Conservation (phyloP, 2,329 filamentous ascomycete species). For the Arthrobotrys sphaeroides region DNA sequence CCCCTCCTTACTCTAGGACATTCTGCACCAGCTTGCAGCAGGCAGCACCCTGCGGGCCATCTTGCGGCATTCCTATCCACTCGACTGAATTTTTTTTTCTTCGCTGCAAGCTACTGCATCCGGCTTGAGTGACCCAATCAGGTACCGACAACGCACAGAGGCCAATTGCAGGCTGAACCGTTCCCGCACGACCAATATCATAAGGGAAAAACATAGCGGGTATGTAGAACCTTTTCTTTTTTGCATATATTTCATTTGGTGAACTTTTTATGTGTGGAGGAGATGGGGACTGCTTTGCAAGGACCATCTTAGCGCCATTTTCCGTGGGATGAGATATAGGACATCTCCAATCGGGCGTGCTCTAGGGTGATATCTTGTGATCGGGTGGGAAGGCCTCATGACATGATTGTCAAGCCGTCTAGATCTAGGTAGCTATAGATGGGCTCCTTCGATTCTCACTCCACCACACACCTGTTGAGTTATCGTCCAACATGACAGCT, state of each 20-base stretch:
- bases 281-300: constrained; percentile 15
- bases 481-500: constrained; percentile 46
- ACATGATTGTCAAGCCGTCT: constrained; percentile 40
- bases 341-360: constrained; percentile 28
- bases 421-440: constrained; percentile 12
- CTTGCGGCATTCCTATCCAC: constrained; percentile 51
- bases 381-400: constrained; percentile 27
- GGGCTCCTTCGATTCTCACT: constrained; percentile 5
- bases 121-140: constrained; percentile 54
- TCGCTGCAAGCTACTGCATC: constrained; percentile 53
- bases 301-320: background rate
- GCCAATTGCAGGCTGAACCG: constrained; percentile 54
- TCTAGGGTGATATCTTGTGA: constrained; percentile 16
- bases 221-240: constrained; percentile 44
- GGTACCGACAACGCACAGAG: constrained; percentile 54
- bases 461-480: constrained; percentile 10
- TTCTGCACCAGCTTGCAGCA: constrained; percentile 45
- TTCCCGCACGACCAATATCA: constrained; percentile 51
- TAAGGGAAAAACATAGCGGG: constrained; percentile 32
- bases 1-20: constrained; percentile 43
- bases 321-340: constrained; percentile 38
- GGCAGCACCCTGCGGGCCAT: constrained; percentile 46
- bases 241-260: background rate
- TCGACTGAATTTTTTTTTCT: constrained; percentile 52
- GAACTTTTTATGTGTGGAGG: background rate